These are phyloP conservation scores for Musa troglodytarum DNA, from an alignment of 176 grass and related monocot genomes.

Conservation along the genomic window DNA sequence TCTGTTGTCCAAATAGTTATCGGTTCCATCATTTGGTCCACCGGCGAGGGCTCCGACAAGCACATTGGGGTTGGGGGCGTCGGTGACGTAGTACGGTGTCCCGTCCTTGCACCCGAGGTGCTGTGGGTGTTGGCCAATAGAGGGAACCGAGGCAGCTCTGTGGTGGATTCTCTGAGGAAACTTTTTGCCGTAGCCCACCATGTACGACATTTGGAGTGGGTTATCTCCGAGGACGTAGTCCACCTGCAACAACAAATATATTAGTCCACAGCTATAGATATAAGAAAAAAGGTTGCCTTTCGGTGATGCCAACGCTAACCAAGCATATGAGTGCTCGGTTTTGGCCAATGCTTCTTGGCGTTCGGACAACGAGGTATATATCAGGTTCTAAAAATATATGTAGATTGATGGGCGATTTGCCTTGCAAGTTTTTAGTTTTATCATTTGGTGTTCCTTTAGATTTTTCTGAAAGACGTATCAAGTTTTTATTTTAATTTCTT, in stretches of 20 bases:
- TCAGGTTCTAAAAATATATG: too few species aligned
- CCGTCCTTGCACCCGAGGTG: conserved; percentile 61
- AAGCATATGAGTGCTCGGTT: too few species aligned
- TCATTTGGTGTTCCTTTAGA: too few species aligned
- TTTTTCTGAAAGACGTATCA: too few species aligned
- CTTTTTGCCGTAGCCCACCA: conserved; percentile 57
- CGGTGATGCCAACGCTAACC: too few species aligned
- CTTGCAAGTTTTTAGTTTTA: too few species aligned
- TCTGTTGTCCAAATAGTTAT: not conserved
- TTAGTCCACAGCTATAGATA: too few species aligned
- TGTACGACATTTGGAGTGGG: conserved; percentile 56
- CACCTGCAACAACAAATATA: conserved; percentile 13
- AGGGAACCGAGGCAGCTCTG: conserved; percentile 50
- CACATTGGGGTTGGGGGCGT: conserved; percentile 48
- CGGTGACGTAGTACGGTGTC: conserved; percentile 42
- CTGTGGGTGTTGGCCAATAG: conserved; percentile 36
- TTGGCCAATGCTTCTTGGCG: too few species aligned
- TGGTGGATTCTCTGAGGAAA: conserved; percentile 59
- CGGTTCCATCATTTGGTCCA: conserved; percentile 51
- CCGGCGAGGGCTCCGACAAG: conserved; percentile 69
- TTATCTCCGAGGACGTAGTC: conserved; percentile 72
- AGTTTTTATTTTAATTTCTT: too few species aligned
- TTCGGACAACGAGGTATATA: too few species aligned
- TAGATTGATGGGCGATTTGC: too few species aligned
- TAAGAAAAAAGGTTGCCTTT: too few species aligned